These are phyloP conservation scores for Austroboletus novae-zelandiae DNA, from an alignment of 1,284 basidiomycete genomes.

Conservation along the genomic window DNA sequence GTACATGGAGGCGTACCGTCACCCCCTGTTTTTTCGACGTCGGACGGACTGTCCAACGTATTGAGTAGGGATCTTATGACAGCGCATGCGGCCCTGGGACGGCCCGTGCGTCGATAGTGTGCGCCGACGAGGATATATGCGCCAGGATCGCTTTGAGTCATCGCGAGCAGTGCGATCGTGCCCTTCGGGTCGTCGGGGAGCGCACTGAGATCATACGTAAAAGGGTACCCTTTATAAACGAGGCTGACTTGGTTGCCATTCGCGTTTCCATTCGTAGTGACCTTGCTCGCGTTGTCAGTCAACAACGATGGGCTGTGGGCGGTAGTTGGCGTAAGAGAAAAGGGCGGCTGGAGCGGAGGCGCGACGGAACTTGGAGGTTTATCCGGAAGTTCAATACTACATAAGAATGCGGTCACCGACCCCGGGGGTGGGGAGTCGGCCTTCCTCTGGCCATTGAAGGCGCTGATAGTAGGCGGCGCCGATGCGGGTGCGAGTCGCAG, in stretches of 20 bases:
- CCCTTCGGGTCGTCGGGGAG: conserved; percentile 31
- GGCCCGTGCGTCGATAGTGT: conserved; percentile 34
- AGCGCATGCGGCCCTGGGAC: conserved; percentile 27
- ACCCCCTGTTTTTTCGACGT: conserved; percentile 17
- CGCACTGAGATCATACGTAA: conserved; percentile 26
- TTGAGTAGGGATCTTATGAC: conserved; percentile 27
- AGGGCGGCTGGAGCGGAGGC: conserved; percentile 10
- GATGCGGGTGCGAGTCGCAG: conserved; percentile 19
- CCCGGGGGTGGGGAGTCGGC: conserved; percentile 12
- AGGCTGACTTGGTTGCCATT: conserved; percentile 22
- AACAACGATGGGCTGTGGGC: conserved; percentile 11
- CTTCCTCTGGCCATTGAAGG: conserved; percentile 1
- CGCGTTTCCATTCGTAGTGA: not conserved
- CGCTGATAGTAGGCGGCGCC: not conserved
- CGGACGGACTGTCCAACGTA: conserved; percentile 6
- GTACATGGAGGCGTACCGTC: conserved; percentile 26
- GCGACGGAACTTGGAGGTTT: conserved; percentile 7
- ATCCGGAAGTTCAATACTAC: conserved; percentile 24
- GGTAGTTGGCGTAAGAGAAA: conserved; percentile 6
- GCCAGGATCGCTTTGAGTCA: conserved; percentile 32
- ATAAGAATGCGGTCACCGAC: conserved; percentile 24
- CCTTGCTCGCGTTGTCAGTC: conserved; percentile 1
- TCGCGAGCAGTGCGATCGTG: conserved; percentile 23
- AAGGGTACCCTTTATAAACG: conserved; percentile 26
- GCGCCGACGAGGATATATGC: conserved; percentile 30